Evolutionary conservation across 2,329 filamentous ascomycete genomes (phyloP).

Genomic region (Balansia obtecta): DNA sequence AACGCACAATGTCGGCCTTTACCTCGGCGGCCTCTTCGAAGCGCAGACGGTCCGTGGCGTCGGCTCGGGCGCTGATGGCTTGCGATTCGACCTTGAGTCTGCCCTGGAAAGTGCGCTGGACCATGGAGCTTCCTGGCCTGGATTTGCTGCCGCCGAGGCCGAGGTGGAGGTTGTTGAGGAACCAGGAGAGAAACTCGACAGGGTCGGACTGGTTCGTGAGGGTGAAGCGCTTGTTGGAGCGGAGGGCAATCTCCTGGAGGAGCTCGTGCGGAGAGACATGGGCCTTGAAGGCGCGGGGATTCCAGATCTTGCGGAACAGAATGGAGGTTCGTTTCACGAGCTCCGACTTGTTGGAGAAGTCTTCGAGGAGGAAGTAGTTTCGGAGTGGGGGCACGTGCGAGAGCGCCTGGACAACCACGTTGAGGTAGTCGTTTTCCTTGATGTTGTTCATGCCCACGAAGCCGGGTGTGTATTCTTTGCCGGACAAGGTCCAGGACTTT

Average conservation of each 20-base stretch:
- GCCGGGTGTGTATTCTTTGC: constrained; percentile 80
- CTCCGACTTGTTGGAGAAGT: constrained; percentile 60
- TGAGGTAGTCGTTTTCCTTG: constrained; percentile 98
- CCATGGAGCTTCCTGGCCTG: constrained; percentile 70
- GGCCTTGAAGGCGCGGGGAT: constrained; percentile 86
- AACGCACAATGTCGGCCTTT: constrained; percentile 63
- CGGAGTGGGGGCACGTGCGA: constrained; percentile 81
- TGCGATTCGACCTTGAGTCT: constrained; percentile 86
- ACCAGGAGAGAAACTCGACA: constrained; percentile 94
- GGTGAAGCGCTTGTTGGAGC: constrained; percentile 85
- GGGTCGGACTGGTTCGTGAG: constrained; percentile 87
- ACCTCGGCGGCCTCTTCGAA: constrained; percentile 86
- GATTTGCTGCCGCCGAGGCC: constrained; percentile 82
- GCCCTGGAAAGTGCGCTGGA: constrained; percentile 91
- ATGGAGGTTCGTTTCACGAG: constrained; percentile 81
- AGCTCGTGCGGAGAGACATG: constrained; percentile 97
- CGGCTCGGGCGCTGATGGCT: constrained; percentile 81
- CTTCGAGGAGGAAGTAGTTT: constrained; percentile 83
- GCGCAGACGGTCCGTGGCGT: constrained; percentile 73
- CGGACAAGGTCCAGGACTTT: constrained; percentile 47
- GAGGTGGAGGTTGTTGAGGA: constrained; percentile 89
- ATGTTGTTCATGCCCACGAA: constrained; percentile 99
- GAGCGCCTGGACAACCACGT: constrained; percentile 84
- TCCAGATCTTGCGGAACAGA: constrained; percentile 94
- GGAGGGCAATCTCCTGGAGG: constrained; percentile 83